Conservation (phyloP, 1,139 yeast genomes). For the Maudiozyma humilis region DNA sequence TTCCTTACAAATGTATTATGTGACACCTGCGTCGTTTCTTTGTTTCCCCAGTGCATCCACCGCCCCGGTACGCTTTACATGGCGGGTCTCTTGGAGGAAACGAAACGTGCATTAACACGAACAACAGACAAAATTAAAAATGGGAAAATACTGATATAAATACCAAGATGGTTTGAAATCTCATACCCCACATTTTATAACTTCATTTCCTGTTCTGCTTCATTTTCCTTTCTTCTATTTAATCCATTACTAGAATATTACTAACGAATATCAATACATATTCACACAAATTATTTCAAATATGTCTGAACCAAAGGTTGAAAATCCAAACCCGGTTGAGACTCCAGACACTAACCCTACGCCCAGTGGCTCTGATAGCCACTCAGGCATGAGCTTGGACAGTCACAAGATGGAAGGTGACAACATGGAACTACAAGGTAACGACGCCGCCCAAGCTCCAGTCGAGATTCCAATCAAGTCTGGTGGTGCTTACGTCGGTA, state of each 20-base stretch:
- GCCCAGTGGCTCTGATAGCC: background rate
- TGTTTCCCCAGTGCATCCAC: no score
- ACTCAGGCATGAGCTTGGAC: background rate
- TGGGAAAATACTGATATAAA: no score
- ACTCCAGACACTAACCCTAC: background rate
- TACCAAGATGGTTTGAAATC: no score
- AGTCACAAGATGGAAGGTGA: background rate
- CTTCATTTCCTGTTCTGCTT: background rate
- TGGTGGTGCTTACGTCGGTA: conserved; percentile 1
- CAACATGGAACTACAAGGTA: background rate
- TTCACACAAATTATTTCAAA: background rate
- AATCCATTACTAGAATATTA: background rate
- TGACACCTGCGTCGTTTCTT: no score
- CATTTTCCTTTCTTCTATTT: background rate
- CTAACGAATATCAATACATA: background rate
- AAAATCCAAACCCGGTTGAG: background rate
- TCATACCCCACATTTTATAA: no score
- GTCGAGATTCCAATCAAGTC: background rate
- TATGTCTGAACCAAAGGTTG: conserved; percentile 3
- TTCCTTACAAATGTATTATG: no score
- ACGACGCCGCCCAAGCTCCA: background rate
- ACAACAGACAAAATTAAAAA: no score
- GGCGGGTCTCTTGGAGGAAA: no score
- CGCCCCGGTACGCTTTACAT: no score
- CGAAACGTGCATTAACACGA: no score